A percentile compares a stretch with the other conserved stretches of the same genome.
phyloP scores from a whole-genome alignment of 768 basidiomycete species.

The Leccinellum rugosiceps region DNA sequence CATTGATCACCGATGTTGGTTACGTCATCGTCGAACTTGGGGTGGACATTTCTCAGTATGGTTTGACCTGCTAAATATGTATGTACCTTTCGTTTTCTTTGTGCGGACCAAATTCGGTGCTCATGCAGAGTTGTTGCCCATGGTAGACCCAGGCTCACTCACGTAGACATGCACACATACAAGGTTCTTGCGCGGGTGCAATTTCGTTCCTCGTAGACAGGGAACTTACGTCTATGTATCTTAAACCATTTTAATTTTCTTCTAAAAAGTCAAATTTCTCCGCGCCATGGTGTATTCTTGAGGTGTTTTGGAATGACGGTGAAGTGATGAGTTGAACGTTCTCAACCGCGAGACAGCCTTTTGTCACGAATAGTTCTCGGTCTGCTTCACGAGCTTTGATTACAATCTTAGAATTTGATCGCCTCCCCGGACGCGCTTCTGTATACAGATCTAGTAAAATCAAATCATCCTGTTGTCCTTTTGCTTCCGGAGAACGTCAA shows the following conservation, averaged over 20 bases:
- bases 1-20: slow-evolving; percentile 17
- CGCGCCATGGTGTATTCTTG: too few species aligned
- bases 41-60: slow-evolving; percentile 17
- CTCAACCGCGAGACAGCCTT: too few species aligned
- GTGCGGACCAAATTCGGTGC: not conserved
- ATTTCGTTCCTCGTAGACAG: not conserved
- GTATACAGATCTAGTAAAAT: too few species aligned
- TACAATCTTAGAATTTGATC: too few species aligned
- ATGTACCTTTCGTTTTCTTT: not conserved
- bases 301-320: too few species aligned
- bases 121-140: not conserved
- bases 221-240: not conserved
- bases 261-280: not conserved
- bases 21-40: slow-evolving; percentile 23
- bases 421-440: too few species aligned
- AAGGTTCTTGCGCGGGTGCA: not conserved
- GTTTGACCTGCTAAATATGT: slow-evolving; percentile 17
- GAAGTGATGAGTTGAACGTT: too few species aligned
- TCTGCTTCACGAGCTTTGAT: too few species aligned
- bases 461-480: too few species aligned
- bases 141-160: not conserved
- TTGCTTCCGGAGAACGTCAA: too few species aligned
- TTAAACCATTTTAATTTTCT: not conserved
- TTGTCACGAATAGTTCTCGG: too few species aligned
- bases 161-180: not conserved